These are phyloP conservation scores for Pezicula neosporulosa DNA, from an alignment of 2,329 filamentous ascomycete species.

Conservation along the genomic window DNA sequence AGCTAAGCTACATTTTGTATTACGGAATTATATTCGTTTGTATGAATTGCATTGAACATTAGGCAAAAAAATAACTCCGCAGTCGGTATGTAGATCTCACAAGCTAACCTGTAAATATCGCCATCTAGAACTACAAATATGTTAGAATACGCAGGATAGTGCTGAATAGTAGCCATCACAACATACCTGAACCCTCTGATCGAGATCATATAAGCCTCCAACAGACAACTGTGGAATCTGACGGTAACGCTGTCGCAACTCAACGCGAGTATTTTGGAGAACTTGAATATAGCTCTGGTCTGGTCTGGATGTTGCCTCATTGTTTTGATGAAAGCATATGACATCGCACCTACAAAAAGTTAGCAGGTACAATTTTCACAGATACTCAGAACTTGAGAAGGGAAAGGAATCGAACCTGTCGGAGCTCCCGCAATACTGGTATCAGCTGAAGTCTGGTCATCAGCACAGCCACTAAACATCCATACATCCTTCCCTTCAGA, in stretches of 20 bases:
- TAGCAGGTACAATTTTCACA: no score
- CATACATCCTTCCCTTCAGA: constrained; percentile 36
- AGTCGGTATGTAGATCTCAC: no score
- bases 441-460: constrained; percentile 36
- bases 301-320: constrained; percentile 29
- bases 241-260: constrained; percentile 22
- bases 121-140: no score
- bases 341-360: constrained; percentile 33
- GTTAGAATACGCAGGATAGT: no score
- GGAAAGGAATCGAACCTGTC: constrained; percentile 1
- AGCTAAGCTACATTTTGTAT: no score
- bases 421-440: constrained; percentile 32
- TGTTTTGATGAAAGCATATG: constrained; percentile 32
- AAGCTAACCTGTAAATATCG: no score
- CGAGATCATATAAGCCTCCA: constrained; percentile 25
- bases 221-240: constrained; percentile 29
- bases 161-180: neutral
- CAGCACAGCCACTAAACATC: constrained; percentile 38
- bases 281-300: constrained; percentile 31
- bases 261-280: constrained; percentile 25
- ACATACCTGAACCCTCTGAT: constrained; percentile 22
- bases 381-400: no score
- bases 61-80: no score
- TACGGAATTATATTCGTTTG: no score
- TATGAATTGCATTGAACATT: no score